Evolutionary conservation across 2,329 filamentous ascomycete species (phyloP), one percentile per base, ranked within the genome.

Genomic region (Aspergillus sp.): DNA sequence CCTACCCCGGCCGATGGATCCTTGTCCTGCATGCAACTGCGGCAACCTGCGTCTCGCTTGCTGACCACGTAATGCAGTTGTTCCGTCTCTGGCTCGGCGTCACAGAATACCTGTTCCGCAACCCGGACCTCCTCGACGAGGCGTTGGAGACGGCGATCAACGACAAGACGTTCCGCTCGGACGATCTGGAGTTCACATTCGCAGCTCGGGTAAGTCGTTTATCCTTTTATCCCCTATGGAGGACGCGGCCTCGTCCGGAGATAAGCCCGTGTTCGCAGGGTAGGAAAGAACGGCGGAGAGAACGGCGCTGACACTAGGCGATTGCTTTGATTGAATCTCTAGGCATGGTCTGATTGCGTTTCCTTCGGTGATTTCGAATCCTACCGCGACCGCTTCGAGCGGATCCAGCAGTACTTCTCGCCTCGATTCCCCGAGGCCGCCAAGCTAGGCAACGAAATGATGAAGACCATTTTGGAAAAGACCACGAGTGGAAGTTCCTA

Each of bases 131-230:
- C 48, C 84, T 99, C 13, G 88, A 96, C 47, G 91, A 94, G 68
- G 88, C 88, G 20, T 83, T 99, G 62, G 82, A 88, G 45, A 94
- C 91, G 6, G 93, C 91, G 3, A 85, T 97, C 63, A 83, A 93
- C 58, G 93, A 99, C 72, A 87, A 89, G 63, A 93, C 88, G 0
- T 99, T 97, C 75, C 83, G 94, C n/a, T 88, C 88, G 20, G 94
- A 99, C 67, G 94, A 99, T 70, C 78, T 99, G 52, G 94, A 99
- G 73, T 99, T 99, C 68, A 96, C 93, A 0, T 97, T 99, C 75
- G 95, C 94, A 1, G 95, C 95, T 21, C 80, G 92, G 51, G 80
- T 83, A 70, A 68, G 76, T 70, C 5, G 43, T 23, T 32, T n/a
- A n/a, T n/a, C n/a, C n/a, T n/a, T n/a, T n/a, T n/a, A n/a, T n/a